These are phyloP conservation scores for Colletotrichum echinochloae DNA, from an alignment of 2,329 filamentous ascomycete species.

Conservation along the genomic window DNA sequence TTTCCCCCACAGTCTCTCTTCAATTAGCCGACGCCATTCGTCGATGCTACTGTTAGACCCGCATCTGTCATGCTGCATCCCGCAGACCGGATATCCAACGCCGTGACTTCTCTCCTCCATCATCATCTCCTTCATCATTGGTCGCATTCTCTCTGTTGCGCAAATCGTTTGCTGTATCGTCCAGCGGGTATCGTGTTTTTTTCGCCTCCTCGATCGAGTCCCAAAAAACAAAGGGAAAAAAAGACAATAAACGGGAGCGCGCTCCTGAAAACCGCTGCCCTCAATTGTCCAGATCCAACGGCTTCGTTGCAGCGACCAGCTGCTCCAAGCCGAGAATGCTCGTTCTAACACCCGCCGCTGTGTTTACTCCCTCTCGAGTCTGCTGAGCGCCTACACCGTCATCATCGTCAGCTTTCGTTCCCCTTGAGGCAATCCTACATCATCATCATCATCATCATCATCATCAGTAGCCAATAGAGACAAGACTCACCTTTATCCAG, in stretches of 20 bases:
- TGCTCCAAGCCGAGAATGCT: conserved; percentile 35
- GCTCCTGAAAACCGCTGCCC: not conserved
- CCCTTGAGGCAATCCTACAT: not conserved
- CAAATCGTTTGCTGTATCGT: not conserved
- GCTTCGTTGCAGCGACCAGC: conserved; percentile 33
- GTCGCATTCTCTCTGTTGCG: not conserved
- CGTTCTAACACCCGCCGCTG: conserved; percentile 20
- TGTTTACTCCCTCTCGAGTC: not conserved
- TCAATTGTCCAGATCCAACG: conserved; percentile 26
- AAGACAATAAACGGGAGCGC: not conserved
- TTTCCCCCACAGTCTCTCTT: conserved; percentile 15
- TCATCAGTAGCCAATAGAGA: too few species aligned
- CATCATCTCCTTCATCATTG: not conserved
- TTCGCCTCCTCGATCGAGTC: not conserved
- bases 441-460: not conserved
- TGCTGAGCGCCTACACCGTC: not conserved
- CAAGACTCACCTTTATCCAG: not conserved
- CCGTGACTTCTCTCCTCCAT: not conserved
- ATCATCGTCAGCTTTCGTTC: not conserved
- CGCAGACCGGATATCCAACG: conserved; percentile 6
- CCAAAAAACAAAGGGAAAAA: not conserved
- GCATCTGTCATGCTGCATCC: conserved; percentile 20
- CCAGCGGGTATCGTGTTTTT: conserved; percentile 8
- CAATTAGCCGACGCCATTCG: not conserved
- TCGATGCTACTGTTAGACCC: conserved; percentile 4